Evolutionary conservation across 2,329 filamentous ascomycete species (phyloP), one percentile per base, ranked within the genome.

Genomic region (Aspergillus transmontanensis): DNA sequence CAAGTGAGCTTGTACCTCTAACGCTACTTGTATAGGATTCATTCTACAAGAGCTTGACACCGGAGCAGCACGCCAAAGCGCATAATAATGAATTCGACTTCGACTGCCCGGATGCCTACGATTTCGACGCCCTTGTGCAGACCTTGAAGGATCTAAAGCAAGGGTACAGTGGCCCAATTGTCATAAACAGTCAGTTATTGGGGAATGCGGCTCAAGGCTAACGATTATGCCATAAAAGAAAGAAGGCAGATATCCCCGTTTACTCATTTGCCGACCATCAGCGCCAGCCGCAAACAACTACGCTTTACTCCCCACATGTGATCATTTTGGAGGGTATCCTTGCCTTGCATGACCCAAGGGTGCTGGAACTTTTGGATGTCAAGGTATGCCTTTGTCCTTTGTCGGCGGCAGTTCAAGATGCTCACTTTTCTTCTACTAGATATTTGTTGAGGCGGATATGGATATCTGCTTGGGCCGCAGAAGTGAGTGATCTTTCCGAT

Each of bases 191-290:
- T 57, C 23, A 46, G 6, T 32, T 6, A 26, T 39, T 39, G 32
- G 36, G 7, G 21, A 41, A 36, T 43, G 34, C 43, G 46, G 36
- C 43, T 14, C 7, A 48, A 30, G 58, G 63, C 66, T 73, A 57
- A 68, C 58, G 46, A 32, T 28, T 16, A 32, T 58, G 23, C 55
- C 45, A 19, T 34, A 51, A 57, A 46, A 79, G 78, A 63, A 76
- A 78, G 66, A 78, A 78, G 74, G 91, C 93, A 59, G 93, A 98
- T 70, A 93, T 99, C 60, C 95, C 95, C 0, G 84, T 96, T 12
- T 99, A 99, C 77, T 99, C 95, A 0, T 99, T 99, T 77, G 87
- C 92, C 69, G 91, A 97, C 75, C 95, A 99, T 79, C 88, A 92
- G 66, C 88, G 95, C 55, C 77, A 94, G 55, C 84, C 89, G 12